A percentile compares a stretch with the other conserved stretches of the same genome.
These are phyloP conservation scores for Exserohilum turcica DNA, from an alignment of 2,329 filamentous ascomycete genomes.

Conservation along the genomic window DNA sequence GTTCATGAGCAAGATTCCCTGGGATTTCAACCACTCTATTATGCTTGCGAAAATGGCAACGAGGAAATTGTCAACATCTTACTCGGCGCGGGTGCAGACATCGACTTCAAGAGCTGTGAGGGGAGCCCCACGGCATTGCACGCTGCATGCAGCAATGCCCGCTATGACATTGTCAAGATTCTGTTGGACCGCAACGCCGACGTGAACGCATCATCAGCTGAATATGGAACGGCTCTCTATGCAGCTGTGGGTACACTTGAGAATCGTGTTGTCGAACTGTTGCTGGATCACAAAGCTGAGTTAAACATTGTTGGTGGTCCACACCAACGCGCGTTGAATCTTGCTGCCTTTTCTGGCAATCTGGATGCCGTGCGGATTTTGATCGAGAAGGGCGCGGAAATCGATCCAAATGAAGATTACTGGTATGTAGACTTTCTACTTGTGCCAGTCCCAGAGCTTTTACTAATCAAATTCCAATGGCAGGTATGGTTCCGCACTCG, in stretches of 20 bases:
- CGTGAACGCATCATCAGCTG: slow-evolving; percentile 12
- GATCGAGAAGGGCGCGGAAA: slow-evolving; percentile 23
- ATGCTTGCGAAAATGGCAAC: slow-evolving; percentile 23
- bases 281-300: slow-evolving; percentile 20
- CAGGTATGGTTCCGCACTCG: slow-evolving; percentile 22
- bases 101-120: slow-evolving; percentile 11
- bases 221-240: slow-evolving; percentile 25
- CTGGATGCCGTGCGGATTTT: slow-evolving; percentile 21
- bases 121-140: slow-evolving; percentile 19
- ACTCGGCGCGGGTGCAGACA: slow-evolving; percentile 22
- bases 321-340: slow-evolving; percentile 20
- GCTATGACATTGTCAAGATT: slow-evolving; percentile 19
- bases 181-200: slow-evolving; percentile 23
- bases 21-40: slow-evolving; percentile 27
- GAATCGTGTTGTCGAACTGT: slow-evolving; percentile 12
- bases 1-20: slow-evolving; percentile 25
- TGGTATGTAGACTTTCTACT: neutral
- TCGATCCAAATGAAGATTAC: slow-evolving; percentile 30
- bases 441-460: no score
- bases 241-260: slow-evolving; percentile 18
- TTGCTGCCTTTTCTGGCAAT: slow-evolving; percentile 27
- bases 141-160: slow-evolving; percentile 20
- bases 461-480: neutral
- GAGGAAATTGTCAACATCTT: slow-evolving; percentile 24
- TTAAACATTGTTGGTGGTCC: slow-evolving; percentile 22